phyloP scores from a whole-genome alignment of 2,329 filamentous ascomycete genomes.

The Colletotrichum godetiae region DNA sequence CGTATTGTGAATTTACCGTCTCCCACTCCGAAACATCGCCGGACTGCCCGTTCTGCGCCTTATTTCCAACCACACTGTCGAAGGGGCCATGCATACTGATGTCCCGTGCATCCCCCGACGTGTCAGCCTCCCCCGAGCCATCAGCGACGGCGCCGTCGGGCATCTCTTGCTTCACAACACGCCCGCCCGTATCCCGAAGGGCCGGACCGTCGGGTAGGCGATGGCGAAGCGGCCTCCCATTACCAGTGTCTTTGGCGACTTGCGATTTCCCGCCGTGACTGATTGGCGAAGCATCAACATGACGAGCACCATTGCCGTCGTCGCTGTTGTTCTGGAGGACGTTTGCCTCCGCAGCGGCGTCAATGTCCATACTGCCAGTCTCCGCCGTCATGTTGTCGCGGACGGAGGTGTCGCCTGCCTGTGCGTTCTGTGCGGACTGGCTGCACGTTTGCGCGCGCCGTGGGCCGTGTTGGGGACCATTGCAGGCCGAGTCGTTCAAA shows the following conservation, averaged over 20 bases:
- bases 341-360: background rate
- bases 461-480: background rate
- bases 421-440: background rate
- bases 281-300: background rate
- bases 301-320: background rate
- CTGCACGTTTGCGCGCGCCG: background rate
- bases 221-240: background rate
- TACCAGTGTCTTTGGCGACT: background rate
- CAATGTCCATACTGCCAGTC: background rate
- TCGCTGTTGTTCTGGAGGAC: too few relatives aligned
- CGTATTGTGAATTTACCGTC: background rate
- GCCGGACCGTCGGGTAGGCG: background rate
- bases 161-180: background rate
- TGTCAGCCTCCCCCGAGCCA: background rate
- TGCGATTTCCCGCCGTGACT: background rate
- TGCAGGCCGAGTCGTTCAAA: background rate
- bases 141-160: background rate
- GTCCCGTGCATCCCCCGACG: background rate
- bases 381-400: background rate
- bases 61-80: background rate
- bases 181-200: background rate
- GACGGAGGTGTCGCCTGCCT: background rate
- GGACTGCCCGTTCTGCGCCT: background rate
- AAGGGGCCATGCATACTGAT: background rate
- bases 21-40: background rate